phyloP scores from a whole-genome alignment of 2,329 filamentous ascomycete genomes.

The Scleromitrula shiraiana region DNA sequence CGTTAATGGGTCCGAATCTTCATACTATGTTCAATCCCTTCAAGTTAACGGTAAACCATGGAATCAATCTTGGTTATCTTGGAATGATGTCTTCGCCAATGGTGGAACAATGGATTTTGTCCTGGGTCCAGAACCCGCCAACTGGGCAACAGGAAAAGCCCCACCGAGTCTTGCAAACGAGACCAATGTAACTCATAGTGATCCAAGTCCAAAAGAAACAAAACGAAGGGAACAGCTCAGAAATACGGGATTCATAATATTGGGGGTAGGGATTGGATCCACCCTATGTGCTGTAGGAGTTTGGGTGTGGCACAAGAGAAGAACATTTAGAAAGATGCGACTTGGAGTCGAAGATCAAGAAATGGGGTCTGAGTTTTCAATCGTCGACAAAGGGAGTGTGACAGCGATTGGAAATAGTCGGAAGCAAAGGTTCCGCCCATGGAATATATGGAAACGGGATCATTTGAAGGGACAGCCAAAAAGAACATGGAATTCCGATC shows the following conservation, averaged over 20 bases:
- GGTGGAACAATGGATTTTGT: slow-evolving; percentile 58
- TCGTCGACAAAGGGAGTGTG: too few species aligned
- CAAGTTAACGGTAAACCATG: slow-evolving; percentile 56
- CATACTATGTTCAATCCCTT: slow-evolving; percentile 56
- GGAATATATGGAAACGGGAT: neutral
- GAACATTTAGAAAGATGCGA: neutral
- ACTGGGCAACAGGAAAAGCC: slow-evolving; percentile 51
- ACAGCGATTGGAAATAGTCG: neutral
- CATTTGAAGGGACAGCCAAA: neutral
- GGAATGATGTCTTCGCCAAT: slow-evolving; percentile 56
- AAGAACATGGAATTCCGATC: too few species aligned
- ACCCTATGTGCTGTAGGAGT: neutral
- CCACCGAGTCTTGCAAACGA: slow-evolving; percentile 51
- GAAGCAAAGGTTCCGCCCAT: neutral
- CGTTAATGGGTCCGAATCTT: slow-evolving; percentile 38
- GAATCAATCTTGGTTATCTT: slow-evolving; percentile 57
- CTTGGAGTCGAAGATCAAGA: neutral
- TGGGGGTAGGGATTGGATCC: neutral
- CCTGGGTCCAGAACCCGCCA: slow-evolving; percentile 42
- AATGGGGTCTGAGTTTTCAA: neutral
- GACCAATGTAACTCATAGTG: slow-evolving; percentile 11
- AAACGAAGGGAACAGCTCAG: neutral
- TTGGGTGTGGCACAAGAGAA: slow-evolving; percentile 2
- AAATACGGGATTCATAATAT: neutral
- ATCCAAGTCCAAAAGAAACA: slow-evolving; percentile 1